These are phyloP conservation scores for Paracoccidioides lutzii DNA, from an alignment of 2,329 filamentous ascomycete genomes.

Conservation along the genomic window DNA sequence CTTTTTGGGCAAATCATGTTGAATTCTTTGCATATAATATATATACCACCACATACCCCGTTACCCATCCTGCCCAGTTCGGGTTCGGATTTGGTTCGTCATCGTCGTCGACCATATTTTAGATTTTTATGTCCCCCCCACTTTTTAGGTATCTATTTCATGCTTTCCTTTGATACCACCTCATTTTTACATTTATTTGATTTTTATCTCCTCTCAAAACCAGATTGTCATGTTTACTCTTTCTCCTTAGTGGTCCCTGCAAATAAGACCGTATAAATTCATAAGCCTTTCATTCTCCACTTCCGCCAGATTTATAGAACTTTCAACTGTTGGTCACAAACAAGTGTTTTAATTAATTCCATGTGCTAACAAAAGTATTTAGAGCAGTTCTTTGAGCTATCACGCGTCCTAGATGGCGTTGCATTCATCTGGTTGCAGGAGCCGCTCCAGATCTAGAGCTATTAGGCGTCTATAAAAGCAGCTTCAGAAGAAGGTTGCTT, in stretches of 20 bases:
- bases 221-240: not conserved
- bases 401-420: too few species aligned
- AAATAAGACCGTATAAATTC: not conserved
- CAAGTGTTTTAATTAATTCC: too few species aligned
- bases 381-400: too few species aligned
- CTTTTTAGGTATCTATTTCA: not conserved
- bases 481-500: too few species aligned
- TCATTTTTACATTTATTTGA: not conserved
- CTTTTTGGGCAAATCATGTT: not conserved
- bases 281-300: not conserved
- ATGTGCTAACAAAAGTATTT: too few species aligned
- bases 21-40: not conserved
- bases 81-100: not conserved
- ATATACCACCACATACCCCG: not conserved
- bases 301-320: too few species aligned
- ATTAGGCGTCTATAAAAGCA: too few species aligned
- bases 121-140: constrained; percentile 3
- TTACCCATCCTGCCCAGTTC: not conserved
- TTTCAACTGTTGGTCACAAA: too few species aligned
- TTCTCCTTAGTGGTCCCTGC: too few species aligned
- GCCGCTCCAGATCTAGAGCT: too few species aligned
- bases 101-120: not conserved
- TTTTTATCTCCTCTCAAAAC: not conserved
- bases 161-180: not conserved
- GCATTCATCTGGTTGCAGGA: too few species aligned